Percentiles rank a stretch among this genome's conserved stretches.
Evolutionary conservation across 192 early-diverging fungal genomes (phyloP).

Genomic region (Umbelopsis vinacea): DNA sequence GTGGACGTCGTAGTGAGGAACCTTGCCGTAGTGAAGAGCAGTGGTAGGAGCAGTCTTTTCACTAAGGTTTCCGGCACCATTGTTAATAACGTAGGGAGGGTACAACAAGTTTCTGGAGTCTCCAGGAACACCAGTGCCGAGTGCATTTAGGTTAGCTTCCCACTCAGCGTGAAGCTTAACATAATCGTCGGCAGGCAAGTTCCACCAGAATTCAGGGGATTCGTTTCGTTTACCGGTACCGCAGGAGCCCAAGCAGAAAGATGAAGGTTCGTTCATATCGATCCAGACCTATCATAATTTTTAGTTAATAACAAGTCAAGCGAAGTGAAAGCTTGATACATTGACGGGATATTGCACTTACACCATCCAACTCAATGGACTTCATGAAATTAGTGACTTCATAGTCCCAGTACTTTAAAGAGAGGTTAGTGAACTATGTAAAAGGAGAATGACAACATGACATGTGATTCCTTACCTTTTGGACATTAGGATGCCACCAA

Average conservation of each 20-base stretch:
- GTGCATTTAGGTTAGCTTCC: slow-evolving; percentile 2
- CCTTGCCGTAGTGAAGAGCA: slow-evolving; percentile 34
- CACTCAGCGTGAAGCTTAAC: slow-evolving; percentile 37
- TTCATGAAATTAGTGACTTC: slow-evolving; percentile 44
- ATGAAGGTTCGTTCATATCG: slow-evolving; percentile 73
- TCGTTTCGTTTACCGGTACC: slow-evolving; percentile 36
- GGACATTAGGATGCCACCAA: slow-evolving; percentile 59
- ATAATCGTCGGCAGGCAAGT: slow-evolving; percentile 37
- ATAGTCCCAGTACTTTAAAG: slow-evolving; percentile 45
- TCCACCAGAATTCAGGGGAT: slow-evolving; percentile 33
- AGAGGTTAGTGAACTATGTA: neutral
- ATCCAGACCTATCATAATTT: slow-evolving; percentile 55
- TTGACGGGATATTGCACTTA: neutral
- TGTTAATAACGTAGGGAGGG: slow-evolving; percentile 59
- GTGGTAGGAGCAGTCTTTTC: slow-evolving; percentile 52
- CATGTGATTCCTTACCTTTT: slow-evolving; percentile 19
- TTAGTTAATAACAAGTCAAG: neutral
- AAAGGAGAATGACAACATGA: slow-evolving; percentile 11
- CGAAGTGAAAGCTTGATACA: neutral
- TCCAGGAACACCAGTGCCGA: slow-evolving; percentile 3
- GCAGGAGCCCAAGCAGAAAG: slow-evolving; percentile 67
- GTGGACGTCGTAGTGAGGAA: slow-evolving; percentile 39
- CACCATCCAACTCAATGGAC: slow-evolving; percentile 28
- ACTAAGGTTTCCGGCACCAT: slow-evolving; percentile 48
- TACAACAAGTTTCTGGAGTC: slow-evolving; percentile 35